Percentiles rank a stretch among this genome's conserved stretches.
Conservation (phyloP, 306 rosid genomes). For the Fagus sylvatica region DNA sequence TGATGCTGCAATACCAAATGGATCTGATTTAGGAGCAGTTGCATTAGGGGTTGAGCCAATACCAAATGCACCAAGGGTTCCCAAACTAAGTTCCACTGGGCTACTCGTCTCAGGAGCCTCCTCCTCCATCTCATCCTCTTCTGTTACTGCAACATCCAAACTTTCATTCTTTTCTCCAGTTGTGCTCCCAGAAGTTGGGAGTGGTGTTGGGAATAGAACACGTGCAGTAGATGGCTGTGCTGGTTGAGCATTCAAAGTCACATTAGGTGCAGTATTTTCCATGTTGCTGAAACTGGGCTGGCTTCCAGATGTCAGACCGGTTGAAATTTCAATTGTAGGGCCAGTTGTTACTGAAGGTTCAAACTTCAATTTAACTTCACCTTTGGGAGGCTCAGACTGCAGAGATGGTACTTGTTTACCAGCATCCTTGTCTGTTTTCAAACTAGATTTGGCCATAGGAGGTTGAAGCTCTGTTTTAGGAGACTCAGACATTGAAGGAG, state of each 20-base stretch:
- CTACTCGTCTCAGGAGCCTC: conserved; percentile 77
- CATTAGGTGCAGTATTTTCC: conserved; percentile 31
- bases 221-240: conserved; percentile 45
- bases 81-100: conserved; percentile 51
- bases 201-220: conserved; percentile 40
- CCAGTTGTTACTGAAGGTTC: conserved; percentile 35
- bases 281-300: conserved; percentile 21
- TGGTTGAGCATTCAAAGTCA: conserved; percentile 35
- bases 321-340: conserved; percentile 18
- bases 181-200: conserved; percentile 40
- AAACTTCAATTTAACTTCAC: conserved; percentile 38
- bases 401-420: conserved; percentile 30
- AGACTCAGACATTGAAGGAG: conserved; percentile 30
- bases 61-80: conserved; percentile 67
- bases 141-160: conserved; percentile 44
- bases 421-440: conserved; percentile 38
- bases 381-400: conserved; percentile 31
- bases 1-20: conserved; percentile 55
- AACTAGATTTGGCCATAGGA: conserved; percentile 12
- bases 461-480: conserved; percentile 41
- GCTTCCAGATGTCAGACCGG: conserved; percentile 28
- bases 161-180: conserved; percentile 40
- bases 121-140: conserved; percentile 93
- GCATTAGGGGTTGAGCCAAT: conserved; percentile 48
- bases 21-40: conserved; percentile 59